phyloP scores from a whole-genome alignment of 495 filamentous ascomycete genomes.

The Trypethelium eluteriae region DNA sequence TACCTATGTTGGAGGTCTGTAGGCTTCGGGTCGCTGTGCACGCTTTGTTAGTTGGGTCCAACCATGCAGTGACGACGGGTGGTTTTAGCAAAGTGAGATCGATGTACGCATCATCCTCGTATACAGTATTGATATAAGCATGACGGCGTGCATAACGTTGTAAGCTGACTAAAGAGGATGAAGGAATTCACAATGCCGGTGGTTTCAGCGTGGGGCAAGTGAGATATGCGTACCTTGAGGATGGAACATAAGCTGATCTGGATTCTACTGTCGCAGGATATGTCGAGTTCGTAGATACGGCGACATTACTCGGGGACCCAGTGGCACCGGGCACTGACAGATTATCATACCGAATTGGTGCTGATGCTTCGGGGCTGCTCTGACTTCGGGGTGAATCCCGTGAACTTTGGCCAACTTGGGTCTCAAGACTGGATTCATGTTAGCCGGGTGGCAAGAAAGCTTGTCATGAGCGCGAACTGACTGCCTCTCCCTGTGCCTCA shows the following conservation, averaged over 20 bases:
- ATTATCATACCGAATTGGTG: background rate
- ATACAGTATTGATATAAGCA: no score
- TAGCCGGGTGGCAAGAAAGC: background rate
- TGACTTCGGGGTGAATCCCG: conserved; percentile 20
- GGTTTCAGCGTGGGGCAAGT: background rate
- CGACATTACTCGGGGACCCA: conserved; percentile 4
- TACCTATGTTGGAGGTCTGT: background rate
- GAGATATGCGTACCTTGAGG: background rate
- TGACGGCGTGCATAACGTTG: no score
- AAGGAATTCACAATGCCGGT: no score
- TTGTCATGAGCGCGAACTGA: conserved; percentile 40
- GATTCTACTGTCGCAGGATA: background rate
- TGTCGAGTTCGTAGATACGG: background rate
- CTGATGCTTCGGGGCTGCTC: conserved; percentile 1
- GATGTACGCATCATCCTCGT: no score
- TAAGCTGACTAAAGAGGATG: no score
- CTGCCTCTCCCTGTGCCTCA: conserved; percentile 77
- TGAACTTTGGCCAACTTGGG: conserved; percentile 15
- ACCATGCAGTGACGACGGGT: background rate
- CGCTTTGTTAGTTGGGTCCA: background rate
- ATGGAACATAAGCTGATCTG: background rate
- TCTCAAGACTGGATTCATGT: conserved; percentile 20
- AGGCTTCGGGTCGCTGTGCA: background rate
- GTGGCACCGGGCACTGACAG: background rate
- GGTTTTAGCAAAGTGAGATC: no score